phyloP scores from a whole-genome alignment of 768 basidiomycete species.

The Lentinula aciculospora region DNA sequence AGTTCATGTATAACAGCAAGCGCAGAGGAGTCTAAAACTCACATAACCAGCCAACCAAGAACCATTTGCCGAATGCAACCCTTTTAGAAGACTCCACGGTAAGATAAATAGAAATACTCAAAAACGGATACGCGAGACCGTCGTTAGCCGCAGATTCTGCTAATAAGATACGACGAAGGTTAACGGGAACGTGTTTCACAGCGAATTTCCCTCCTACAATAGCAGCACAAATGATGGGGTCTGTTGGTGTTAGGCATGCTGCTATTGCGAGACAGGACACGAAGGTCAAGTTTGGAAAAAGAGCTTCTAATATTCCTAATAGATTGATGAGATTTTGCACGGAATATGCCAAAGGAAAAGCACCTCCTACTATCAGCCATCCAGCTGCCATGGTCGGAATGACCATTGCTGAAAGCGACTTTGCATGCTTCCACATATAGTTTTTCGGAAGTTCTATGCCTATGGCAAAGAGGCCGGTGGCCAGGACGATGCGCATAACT shows the following conservation, averaged over 20 bases:
- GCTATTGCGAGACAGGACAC: slow-evolving; percentile 81
- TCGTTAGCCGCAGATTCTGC: slow-evolving; percentile 96
- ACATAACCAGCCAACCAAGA: slow-evolving; percentile 83
- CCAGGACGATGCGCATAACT: slow-evolving; percentile 84
- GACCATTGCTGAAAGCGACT: slow-evolving; percentile 62
- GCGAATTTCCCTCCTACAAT: slow-evolving; percentile 81
- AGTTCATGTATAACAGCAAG: background rate
- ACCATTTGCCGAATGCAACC: slow-evolving; percentile 77
- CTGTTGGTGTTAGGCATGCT: slow-evolving; percentile 89
- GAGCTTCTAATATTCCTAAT: slow-evolving; percentile 55
- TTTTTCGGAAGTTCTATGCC: slow-evolving; percentile 88
- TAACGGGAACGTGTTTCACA: slow-evolving; percentile 59
- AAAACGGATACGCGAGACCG: slow-evolving; percentile 91
- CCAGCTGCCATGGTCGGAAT: slow-evolving; percentile 83
- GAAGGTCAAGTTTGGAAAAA: slow-evolving; percentile 70
- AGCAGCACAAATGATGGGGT: slow-evolving; percentile 87
- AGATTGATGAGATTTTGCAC: background rate
- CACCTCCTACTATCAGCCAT: slow-evolving; percentile 73
- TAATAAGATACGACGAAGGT: slow-evolving; percentile 75
- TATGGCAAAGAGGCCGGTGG: slow-evolving; percentile 88
- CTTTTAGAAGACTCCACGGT: slow-evolving; percentile 59
- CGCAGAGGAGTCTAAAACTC: slow-evolving; percentile 18
- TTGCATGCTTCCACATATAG: slow-evolving; percentile 79
- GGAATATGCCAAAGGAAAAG: background rate
- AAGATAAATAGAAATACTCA: slow-evolving; percentile 82